Conservation (phyloP, 1,139 yeast species). For the Lodderomyces margitis region DNA sequence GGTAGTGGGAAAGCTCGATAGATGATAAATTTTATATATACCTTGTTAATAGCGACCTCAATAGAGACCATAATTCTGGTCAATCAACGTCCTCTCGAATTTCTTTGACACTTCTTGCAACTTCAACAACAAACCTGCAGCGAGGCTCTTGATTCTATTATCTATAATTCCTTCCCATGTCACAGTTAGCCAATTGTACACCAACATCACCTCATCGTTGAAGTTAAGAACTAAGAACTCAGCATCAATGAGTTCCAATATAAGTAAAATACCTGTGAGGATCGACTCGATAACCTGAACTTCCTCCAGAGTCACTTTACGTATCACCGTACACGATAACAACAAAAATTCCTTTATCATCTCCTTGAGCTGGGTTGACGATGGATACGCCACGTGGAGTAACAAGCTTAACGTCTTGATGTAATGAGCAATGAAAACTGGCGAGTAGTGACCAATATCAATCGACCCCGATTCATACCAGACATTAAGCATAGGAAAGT, state of each 20-base stretch:
- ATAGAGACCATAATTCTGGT: slow-evolving; percentile 19
- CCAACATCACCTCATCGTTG: slow-evolving; percentile 28
- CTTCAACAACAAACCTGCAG: slow-evolving; percentile 49
- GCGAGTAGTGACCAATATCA: slow-evolving; percentile 54
- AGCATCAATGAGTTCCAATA: slow-evolving; percentile 45
- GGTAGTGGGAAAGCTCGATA: slow-evolving; percentile 36
- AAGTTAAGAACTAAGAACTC: slow-evolving; percentile 29
- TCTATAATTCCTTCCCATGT: slow-evolving; percentile 50
- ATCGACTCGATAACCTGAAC: slow-evolving; percentile 44
- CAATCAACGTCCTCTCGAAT: slow-evolving; percentile 17
- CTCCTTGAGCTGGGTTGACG: slow-evolving; percentile 47
- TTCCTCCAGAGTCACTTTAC: slow-evolving; percentile 24
- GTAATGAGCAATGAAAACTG: slow-evolving; percentile 56
- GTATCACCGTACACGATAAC: slow-evolving; percentile 31
- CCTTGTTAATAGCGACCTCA: slow-evolving; percentile 8
- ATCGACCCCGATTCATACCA: slow-evolving; percentile 50
- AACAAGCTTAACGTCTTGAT: slow-evolving; percentile 56
- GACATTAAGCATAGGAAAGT: slow-evolving; percentile 53
- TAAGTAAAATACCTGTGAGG: slow-evolving; percentile 45
- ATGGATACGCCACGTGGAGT: slow-evolving; percentile 57
- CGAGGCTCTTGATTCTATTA: slow-evolving; percentile 41
- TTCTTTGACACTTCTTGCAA: slow-evolving; percentile 26
- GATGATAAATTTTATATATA: slow-evolving; percentile 1
- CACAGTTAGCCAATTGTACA: slow-evolving; percentile 40
- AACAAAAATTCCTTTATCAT: slow-evolving; percentile 57